These are phyloP conservation scores for Malassezia japonica DNA, from an alignment of 1,284 basidiomycete genomes.

Conservation along the genomic window DNA sequence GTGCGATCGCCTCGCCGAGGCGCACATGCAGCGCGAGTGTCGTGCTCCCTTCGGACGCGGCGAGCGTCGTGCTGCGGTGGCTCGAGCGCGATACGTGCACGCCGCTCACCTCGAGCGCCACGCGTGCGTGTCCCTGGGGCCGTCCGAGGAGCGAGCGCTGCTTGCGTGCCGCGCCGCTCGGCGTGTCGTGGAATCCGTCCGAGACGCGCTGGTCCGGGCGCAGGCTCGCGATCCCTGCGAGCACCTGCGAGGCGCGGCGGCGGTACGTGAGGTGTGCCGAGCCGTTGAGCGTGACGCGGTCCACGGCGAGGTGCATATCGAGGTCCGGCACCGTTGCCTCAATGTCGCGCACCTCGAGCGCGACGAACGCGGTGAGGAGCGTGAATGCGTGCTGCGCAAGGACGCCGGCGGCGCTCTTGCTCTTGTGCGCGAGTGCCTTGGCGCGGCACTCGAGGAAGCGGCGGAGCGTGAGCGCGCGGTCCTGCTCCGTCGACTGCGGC, in stretches of 20 bases:
- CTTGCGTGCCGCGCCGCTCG: not conserved
- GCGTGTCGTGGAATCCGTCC: conserved; percentile 7
- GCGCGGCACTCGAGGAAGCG: not conserved
- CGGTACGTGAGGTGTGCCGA: conserved; percentile 16
- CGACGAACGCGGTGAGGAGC: conserved; percentile 19
- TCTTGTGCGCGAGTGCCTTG: not conserved
- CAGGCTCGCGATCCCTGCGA: not conserved
- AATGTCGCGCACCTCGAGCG: conserved; percentile 31
- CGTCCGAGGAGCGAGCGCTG: not conserved
- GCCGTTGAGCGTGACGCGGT: not conserved
- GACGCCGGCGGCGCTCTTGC: not conserved
- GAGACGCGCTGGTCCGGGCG: conserved; percentile 15
- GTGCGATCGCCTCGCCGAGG: not conserved
- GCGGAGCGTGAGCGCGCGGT: not conserved
- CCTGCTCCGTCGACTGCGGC: not conserved
- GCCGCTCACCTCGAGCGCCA: not conserved
- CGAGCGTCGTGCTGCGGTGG: not conserved
- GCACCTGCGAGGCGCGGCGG: conserved; percentile 23
- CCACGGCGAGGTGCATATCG: conserved; percentile 17
- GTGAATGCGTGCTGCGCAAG: not conserved
- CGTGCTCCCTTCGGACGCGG: not conserved
- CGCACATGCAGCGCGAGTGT: not conserved
- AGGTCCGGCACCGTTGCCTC: conserved; percentile 28
- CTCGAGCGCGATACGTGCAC: not conserved
- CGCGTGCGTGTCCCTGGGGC: not conserved